These are phyloP conservation scores for Coemansia sp. DNA, from an alignment of 192 early-diverging fungal species.

Conservation along the genomic window DNA sequence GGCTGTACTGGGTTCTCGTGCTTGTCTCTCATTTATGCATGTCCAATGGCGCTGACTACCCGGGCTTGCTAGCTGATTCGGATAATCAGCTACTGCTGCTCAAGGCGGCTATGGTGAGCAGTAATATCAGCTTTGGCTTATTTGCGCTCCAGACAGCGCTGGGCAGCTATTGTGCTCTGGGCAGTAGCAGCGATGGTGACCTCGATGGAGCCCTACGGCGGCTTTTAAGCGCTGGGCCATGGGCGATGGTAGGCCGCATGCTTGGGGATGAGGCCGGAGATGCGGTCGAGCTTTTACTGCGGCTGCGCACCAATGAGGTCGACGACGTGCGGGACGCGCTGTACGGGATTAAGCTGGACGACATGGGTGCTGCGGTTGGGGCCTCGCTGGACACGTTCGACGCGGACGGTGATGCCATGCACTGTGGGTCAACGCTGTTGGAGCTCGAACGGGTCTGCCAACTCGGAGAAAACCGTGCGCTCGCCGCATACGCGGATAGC, in stretches of 20 bases:
- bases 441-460: not conserved
- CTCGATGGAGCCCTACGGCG: not conserved
- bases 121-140: slow-evolving; percentile 28
- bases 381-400: not conserved
- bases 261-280: slow-evolving; percentile 6
- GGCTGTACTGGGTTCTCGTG: slow-evolving; percentile 38
- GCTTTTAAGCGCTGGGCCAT: slow-evolving; percentile 1
- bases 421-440: not conserved
- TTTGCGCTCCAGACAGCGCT: slow-evolving; percentile 22
- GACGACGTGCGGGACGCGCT: slow-evolving; percentile 4
- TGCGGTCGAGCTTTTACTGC: slow-evolving; percentile 1
- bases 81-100: slow-evolving; percentile 26
- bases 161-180: not conserved
- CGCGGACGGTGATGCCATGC: not conserved
- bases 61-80: not conserved
- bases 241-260: not conserved
- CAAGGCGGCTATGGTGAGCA: slow-evolving; percentile 18
- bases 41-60: not conserved
- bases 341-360: not conserved
- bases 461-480: not conserved
- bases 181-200: slow-evolving; percentile 7
- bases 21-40: slow-evolving; percentile 27
- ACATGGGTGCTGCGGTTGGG: not conserved
- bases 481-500: not conserved
- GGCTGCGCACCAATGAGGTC: not conserved